A percentile compares a stretch with the other conserved stretches of the same genome.
These are phyloP conservation scores for Globisporangium solare DNA, from an alignment of 352 stramenopile genomes.

Conservation along the genomic window DNA sequence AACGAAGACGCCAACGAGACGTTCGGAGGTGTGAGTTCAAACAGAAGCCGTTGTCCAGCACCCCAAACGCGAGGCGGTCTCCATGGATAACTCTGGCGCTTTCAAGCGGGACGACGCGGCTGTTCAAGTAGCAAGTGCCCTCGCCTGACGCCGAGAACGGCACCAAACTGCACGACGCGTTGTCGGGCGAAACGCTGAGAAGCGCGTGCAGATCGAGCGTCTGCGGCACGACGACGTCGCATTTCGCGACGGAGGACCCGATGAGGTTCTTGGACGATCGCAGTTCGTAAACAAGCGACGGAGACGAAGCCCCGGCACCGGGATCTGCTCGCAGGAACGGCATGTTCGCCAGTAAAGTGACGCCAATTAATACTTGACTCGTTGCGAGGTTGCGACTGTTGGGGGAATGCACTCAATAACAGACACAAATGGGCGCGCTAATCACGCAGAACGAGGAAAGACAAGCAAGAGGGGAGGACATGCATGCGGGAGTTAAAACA, in stretches of 20 bases:
- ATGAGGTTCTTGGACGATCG: conserved; percentile 63
- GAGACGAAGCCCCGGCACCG: not conserved
- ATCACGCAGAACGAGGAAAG: not conserved
- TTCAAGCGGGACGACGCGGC: conserved; percentile 27
- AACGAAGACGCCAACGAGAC: not conserved
- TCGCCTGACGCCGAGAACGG: conserved; percentile 36
- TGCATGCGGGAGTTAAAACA: not conserved
- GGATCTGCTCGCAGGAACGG: conserved; percentile 28
- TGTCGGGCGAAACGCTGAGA: conserved; percentile 34
- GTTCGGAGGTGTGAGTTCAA: conserved; percentile 27
- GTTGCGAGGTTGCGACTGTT: conserved; percentile 10
- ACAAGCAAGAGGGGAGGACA: not conserved
- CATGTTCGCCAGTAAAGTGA: conserved; percentile 18
- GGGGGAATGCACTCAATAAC: not conserved
- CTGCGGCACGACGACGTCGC: conserved; percentile 47
- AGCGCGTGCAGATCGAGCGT: conserved; percentile 52
- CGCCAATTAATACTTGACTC: not conserved
- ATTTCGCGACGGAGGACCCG: conserved; percentile 34
- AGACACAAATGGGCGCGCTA: not conserved
- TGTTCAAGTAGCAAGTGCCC: conserved; percentile 54
- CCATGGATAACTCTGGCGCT: conserved; percentile 49
- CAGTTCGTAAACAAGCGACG: conserved; percentile 26
- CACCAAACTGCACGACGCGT: conserved; percentile 37
- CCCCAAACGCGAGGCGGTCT: conserved; percentile 54
- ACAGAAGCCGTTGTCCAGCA: conserved; percentile 40